Evolutionary conservation across 257 asterid species (phyloP).

Genomic region (Ocimum tenuiflorum): DNA sequence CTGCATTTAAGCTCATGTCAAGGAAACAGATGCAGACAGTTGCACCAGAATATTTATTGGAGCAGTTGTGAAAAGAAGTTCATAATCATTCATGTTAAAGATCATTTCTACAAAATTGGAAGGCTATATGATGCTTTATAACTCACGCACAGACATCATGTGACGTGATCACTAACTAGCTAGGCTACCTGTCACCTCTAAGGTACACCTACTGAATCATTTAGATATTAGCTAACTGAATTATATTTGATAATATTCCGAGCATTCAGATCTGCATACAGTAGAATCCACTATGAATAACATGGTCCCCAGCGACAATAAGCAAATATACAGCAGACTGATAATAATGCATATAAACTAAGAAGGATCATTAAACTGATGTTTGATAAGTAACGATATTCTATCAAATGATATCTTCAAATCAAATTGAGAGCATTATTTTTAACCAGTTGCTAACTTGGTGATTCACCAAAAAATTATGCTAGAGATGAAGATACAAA

Average conservation of each 20-base stretch:
- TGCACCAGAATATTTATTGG: too few species aligned
- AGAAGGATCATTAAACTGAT: not conserved
- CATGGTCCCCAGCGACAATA: not conserved
- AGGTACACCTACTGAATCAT: not conserved
- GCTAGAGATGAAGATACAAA: constrained; percentile 13
- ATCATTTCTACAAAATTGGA: not conserved
- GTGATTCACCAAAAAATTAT: not conserved
- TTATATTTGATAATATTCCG: too few species aligned
- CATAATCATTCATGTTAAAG: not conserved
- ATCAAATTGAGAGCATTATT: too few species aligned
- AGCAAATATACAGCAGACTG: not conserved
- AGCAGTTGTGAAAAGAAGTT: not conserved
- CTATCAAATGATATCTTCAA: not conserved
- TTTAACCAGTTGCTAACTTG: too few species aligned
- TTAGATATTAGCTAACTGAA: not conserved
- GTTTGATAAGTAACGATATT: not conserved
- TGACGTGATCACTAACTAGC: not conserved
- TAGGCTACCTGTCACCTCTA: not conserved
- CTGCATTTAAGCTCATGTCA: constrained; percentile 28
- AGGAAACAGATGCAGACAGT: not conserved
- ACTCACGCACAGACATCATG: too few species aligned
- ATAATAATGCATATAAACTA: not conserved
- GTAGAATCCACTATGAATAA: not conserved
- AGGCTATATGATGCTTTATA: not conserved
- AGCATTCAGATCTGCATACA: not conserved